Evolutionary conservation across 2,329 filamentous ascomycete genomes (phyloP), one percentile per base, ranked within the genome.

Genomic region (Arthrobotrys iridis): DNA sequence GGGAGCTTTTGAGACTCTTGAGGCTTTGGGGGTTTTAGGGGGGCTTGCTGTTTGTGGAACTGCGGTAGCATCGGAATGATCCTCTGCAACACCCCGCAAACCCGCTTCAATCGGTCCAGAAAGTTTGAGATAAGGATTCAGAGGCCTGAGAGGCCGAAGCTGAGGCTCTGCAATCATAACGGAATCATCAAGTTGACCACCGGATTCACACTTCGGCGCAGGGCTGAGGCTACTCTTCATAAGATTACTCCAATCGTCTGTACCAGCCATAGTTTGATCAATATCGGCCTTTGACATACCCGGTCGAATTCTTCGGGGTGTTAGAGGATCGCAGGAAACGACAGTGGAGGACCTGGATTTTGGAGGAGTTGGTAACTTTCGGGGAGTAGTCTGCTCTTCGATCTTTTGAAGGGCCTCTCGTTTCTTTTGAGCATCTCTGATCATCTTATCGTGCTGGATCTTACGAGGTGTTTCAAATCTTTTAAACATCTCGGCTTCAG

Each of bases 241-340:
- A 3, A 52, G 28, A 5, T 52, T 28, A n/a, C 26, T 33, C 46
- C 46, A 35, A 15, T 33, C 46, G 15, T 57, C 13, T 5, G 40
- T 22, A 26, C 18, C 20, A 4, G 40, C 41, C 24, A 35, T 30
- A 1, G 28, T 18, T 30, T 40, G 8, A 11, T 52, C 18, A 15
- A 62, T 55, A 4, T 52, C 65, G 1, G 55, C 13, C 2, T 70
- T 70, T 22, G 43, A 18, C 55, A 62, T 55, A 7, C 65, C 55
- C 2, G 55, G 55, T 2, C 55, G 24, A 22, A 62, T 37, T 45
- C 55, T 60, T 3, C 30, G 57, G 5, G 28, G 46, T 26, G 24
- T 46, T 40, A n/a, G 3, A 4, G 46, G 26, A 6, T 50, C 11
- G 26, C 15, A 7, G 3, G 46, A 11, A 24, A 24, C 13, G 15